Evolutionary conservation across 768 basidiomycete species (phyloP), one percentile per base, ranked within the genome.

Genomic region (Auricularia sp.): DNA sequence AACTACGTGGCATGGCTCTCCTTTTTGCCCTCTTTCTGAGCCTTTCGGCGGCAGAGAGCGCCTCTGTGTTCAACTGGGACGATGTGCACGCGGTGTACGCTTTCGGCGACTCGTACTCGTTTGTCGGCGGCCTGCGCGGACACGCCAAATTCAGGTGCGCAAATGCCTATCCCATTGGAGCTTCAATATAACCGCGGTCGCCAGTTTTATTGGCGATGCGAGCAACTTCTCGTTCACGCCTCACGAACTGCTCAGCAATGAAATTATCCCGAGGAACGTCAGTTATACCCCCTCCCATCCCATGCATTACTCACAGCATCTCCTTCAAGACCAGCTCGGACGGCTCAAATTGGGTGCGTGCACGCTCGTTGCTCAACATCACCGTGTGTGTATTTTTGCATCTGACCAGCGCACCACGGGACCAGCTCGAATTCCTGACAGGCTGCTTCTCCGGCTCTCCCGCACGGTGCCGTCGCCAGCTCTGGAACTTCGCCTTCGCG

Each of bases 401-500:
- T 51, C 14, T 53, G 58, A n/a, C 64, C 42, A 16, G 1, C 8
- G 18, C 29, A 4, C 8, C 29, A 29, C 29, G 29, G 12, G 18
- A 58, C 12, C 43, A 83, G 82, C 75, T 81, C 21, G 81, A 83
- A 71, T 83, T 79, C 68, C 67, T 84, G 29, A 84, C 83, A 3
- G 82, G 80, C 0, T 84, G 83, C 66, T 76, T 79, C 64, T 68
- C 70, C 56, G 83, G 83, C 6, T 72, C 65, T 23, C 82, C 82
- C 0, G 75, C 75, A 11, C 39, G 68, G 6, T 84, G 83, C 71
- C 47, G 67, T 3, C 68, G 66, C 3, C 81, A 83, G 63, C 74
- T 83, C 8, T 84, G 82, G 81, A 73, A 83, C 70, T 83, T 84
- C 67, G 80, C 83, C 1, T 83, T 83, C 69, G 82, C 82, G 6